Conservation (phyloP, 129 eudicot genomes). For the Centella asiatica region DNA sequence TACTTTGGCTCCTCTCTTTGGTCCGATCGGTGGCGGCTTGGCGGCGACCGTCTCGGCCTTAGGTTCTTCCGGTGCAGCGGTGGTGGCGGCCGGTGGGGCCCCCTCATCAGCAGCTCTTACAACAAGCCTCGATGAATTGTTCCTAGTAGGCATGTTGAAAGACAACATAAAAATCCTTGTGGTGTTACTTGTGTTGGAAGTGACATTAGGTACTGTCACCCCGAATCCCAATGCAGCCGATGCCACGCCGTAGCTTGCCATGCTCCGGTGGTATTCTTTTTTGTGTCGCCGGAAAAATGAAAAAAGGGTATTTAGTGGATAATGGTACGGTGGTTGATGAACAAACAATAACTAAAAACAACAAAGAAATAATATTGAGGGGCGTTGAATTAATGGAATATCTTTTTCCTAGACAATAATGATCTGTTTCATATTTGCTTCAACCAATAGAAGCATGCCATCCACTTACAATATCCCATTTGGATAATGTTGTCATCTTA, state of each 20-base stretch:
- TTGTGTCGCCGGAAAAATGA: background rate
- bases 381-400: slow-evolving; percentile 40
- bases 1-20: slow-evolving; percentile 89
- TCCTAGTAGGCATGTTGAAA: slow-evolving; percentile 38
- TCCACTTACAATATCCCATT: slow-evolving; percentile 45
- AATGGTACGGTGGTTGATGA: background rate
- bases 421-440: slow-evolving; percentile 23
- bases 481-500: slow-evolving; percentile 49
- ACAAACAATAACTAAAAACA: slow-evolving; percentile 8
- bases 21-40: slow-evolving; percentile 94
- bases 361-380: slow-evolving; percentile 12
- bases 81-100: slow-evolving; percentile 36
- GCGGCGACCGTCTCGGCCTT: slow-evolving; percentile 27
- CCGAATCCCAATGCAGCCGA: slow-evolving; percentile 69
- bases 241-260: slow-evolving; percentile 80
- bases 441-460: slow-evolving; percentile 50
- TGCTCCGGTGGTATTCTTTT: slow-evolving; percentile 14
- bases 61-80: slow-evolving; percentile 24
- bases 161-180: slow-evolving; percentile 27
- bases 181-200: slow-evolving; percentile 17
- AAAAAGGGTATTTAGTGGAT: background rate
- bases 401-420: slow-evolving; percentile 47
- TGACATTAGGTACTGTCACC: slow-evolving; percentile 46
- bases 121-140: slow-evolving; percentile 37
- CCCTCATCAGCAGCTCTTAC: slow-evolving; percentile 60